These are phyloP conservation scores for Astragalus membranaceus DNA, from an alignment of 306 rosid genomes.

Conservation along the genomic window DNA sequence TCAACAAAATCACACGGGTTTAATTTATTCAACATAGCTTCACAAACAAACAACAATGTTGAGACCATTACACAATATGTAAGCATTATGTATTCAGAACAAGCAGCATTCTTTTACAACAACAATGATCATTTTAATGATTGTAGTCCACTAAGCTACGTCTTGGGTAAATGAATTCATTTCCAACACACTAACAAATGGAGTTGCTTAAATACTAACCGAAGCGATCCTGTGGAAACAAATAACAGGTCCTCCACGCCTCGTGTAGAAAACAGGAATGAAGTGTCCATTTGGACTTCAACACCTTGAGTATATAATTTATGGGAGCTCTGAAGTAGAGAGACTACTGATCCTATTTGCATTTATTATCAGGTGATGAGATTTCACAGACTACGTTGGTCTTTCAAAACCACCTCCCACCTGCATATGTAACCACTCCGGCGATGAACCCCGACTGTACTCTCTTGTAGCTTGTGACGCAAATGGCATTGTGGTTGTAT, in stretches of 20 bases:
- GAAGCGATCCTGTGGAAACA: slow-evolving; percentile 23
- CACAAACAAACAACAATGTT: slow-evolving; percentile 28
- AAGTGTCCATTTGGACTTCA: slow-evolving; percentile 33
- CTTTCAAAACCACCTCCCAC: slow-evolving; percentile 80
- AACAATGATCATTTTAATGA: slow-evolving; percentile 31
- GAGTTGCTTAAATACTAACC: slow-evolving; percentile 37
- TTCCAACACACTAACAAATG: slow-evolving; percentile 39
- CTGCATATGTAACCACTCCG: slow-evolving; percentile 97
- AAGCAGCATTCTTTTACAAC: slow-evolving; percentile 49
- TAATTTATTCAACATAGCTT: slow-evolving; percentile 37
- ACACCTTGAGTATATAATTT: slow-evolving; percentile 41
- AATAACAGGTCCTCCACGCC: slow-evolving; percentile 38
- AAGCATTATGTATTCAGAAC: slow-evolving; percentile 36
- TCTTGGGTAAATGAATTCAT: slow-evolving; percentile 39
- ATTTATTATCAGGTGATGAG: slow-evolving; percentile 40
- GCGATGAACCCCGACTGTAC: slow-evolving; percentile 65
- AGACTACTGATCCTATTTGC: slow-evolving; percentile 29
- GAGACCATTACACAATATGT: slow-evolving; percentile 33
- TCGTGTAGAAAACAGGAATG: slow-evolving; percentile 32
- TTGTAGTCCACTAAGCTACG: slow-evolving; percentile 32
- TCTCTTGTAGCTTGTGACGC: slow-evolving; percentile 70
- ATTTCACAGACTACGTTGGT: slow-evolving; percentile 44
- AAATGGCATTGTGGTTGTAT: slow-evolving; percentile 48
- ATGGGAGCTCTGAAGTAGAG: slow-evolving; percentile 36
- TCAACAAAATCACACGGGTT: slow-evolving; percentile 7